Percentiles rank a stretch among this genome's conserved stretches.
phyloP scores from a whole-genome alignment of 75 land plant genomes.

The Pinus taeda region DNA sequence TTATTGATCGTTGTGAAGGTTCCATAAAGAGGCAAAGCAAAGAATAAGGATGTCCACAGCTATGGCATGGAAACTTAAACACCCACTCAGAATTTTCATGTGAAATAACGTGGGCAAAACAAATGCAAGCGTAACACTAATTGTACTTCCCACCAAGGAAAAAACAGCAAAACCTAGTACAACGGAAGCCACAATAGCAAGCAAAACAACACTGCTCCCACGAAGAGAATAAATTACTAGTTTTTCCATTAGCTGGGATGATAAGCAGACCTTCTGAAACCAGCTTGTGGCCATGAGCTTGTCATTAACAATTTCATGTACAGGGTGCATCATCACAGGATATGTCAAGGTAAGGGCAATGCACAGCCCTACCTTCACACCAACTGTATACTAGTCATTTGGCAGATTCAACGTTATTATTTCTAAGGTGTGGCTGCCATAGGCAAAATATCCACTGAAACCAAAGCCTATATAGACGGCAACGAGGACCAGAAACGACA shows the following conservation, averaged over 20 bases:
- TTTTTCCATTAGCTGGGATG: not conserved
- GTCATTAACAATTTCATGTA: conserved; percentile 62
- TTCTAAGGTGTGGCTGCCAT: conserved; percentile 66
- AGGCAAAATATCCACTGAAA: conserved; percentile 63
- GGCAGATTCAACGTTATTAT: conserved; percentile 74
- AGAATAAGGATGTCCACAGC: conserved; percentile 35
- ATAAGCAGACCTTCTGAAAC: conserved; percentile 23
- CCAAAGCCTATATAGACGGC: conserved; percentile 53
- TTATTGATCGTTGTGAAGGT: conserved; percentile 25
- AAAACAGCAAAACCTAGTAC: conserved; percentile 68
- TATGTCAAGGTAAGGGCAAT: conserved; percentile 36
- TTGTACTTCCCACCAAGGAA: conserved; percentile 78
- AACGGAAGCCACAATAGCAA: conserved; percentile 47
- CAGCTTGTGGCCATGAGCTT: conserved; percentile 30
- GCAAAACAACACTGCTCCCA: conserved; percentile 22
- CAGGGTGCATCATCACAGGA: conserved; percentile 81
- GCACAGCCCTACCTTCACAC: conserved; percentile 61
- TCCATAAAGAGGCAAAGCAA: conserved; percentile 45
- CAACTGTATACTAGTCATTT: conserved; percentile 44
- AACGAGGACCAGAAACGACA: conserved; percentile 39
- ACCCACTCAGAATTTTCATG: conserved; percentile 25
- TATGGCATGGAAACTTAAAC: conserved; percentile 11
- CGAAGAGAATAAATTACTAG: conserved; percentile 23
- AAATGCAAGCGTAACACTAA: conserved; percentile 74
- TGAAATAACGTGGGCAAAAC: conserved; percentile 71